Percentiles rank a stretch among this genome's conserved stretches.
Conservation (phyloP, 805 yeast genomes). For the Kuraishia piskuri region DNA sequence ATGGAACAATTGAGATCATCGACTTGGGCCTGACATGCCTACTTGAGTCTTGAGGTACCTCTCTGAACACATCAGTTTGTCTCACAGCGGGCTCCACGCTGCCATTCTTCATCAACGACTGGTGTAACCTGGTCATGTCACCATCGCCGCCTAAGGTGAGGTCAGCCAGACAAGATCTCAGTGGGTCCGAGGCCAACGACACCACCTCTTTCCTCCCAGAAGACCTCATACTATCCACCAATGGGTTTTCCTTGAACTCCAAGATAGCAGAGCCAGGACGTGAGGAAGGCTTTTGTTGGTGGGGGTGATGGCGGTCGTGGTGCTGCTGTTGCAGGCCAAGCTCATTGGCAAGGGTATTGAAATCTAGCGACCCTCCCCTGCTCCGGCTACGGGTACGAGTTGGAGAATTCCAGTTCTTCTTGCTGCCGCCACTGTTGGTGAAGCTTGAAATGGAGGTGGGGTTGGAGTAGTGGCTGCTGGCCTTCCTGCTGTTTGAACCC, state of each 20-base stretch:
- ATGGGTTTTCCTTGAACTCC: not conserved
- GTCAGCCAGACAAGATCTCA: conserved; percentile 45
- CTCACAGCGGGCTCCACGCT: not conserved
- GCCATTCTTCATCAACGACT: conserved; percentile 17
- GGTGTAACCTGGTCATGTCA: conserved; percentile 27
- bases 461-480: conserved; percentile 12
- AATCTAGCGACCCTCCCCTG: not conserved
- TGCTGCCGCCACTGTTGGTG: conserved; percentile 6
- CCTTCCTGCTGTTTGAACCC: not conserved
- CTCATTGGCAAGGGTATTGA: not conserved
- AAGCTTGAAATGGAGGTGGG: conserved; percentile 20
- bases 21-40: not conserved
- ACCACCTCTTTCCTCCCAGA: not conserved
- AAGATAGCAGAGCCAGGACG: not conserved
- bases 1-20: not conserved
- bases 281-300: not conserved
- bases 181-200: conserved; percentile 32
- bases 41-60: not conserved
- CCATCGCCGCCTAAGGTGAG: conserved; percentile 33
- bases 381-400: conserved; percentile 24
- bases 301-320: not conserved
- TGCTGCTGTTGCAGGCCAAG: not conserved
- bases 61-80: conserved; percentile 7
- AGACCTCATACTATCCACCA: not conserved
- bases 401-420: conserved; percentile 31